A percentile compares a stretch with the other conserved stretches of the same genome.
phyloP scores from a whole-genome alignment of 2,329 filamentous ascomycete genomes.

The Pseudogymnoascus sp. region DNA sequence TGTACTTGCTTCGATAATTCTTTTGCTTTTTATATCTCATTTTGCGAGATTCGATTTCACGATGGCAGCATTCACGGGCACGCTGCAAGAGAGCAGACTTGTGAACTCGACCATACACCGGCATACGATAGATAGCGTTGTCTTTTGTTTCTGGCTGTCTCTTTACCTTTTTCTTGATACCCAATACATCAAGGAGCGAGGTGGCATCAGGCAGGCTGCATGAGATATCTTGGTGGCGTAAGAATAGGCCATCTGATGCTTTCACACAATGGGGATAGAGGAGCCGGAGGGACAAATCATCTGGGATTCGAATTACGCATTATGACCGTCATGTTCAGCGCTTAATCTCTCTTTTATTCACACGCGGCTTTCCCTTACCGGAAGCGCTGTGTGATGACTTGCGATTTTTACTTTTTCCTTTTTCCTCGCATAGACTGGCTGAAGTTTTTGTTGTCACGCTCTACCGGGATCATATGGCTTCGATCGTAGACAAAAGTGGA shows the following conservation, averaged over 20 bases:
- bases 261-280: conserved; percentile 8
- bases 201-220: conserved; percentile 23
- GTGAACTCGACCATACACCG: conserved; percentile 26
- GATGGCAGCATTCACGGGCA: conserved; percentile 23
- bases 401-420: background rate
- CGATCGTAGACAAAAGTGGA: conserved; percentile 10
- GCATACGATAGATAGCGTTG: conserved; percentile 33
- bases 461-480: conserved; percentile 6
- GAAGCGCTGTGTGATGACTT: background rate
- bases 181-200: conserved; percentile 29
- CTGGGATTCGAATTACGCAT: conserved; percentile 9
- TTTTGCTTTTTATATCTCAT: conserved; percentile 14
- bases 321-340: conserved; percentile 10
- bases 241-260: conserved; percentile 5
- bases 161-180: conserved; percentile 25
- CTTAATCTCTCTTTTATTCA: background rate
- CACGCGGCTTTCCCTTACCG: background rate
- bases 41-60: conserved; percentile 26
- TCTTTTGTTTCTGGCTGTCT: conserved; percentile 28
- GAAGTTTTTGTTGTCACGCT: background rate
- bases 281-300: conserved; percentile 6
- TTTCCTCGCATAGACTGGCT: conserved; percentile 8
- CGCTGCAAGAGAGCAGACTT: conserved; percentile 22
- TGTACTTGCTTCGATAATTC: conserved; percentile 14
- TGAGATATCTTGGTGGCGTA: conserved; percentile 16